Evolutionary conservation across 805 yeast genomes (phyloP), one percentile per base, ranked within the genome.

Genomic region (Metschnikowia arizonensis): DNA sequence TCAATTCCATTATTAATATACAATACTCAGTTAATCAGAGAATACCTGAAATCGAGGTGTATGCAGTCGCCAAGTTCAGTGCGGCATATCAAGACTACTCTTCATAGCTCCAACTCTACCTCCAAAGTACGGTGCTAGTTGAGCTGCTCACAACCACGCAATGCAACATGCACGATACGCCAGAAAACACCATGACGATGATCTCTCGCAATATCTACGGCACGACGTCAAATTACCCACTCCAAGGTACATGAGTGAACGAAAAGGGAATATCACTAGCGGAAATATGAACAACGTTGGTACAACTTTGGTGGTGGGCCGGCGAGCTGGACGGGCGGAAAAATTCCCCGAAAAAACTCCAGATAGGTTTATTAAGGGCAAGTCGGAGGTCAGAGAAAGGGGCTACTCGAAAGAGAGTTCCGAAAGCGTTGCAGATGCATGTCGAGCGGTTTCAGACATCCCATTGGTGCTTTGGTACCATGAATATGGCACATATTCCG

Each of bases 401-500:
- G 40, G 33, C 2, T 37, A 18, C 14, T 37, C 40, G 15, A 37
- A 37, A 21, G 40, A 26, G 17, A 37, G 40, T 17, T 28, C 40
- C 8, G 40, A 28, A n/a, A 28, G 40, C 18, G 31, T 24, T 8
- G 14, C 39, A 5, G 29, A 11, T n/a, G 31, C 23, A 21, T 21
- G 23, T 15, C 19, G 14, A 11, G 28, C 28, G n/a, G 32, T 39
- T n/a, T 12, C 34, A 6, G 42, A 39, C 11, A 19, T 39, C 21
- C 23, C 42, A 4, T 21, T 39, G 28, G 28, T 39, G 33, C 63
- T 69, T n/a, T 71, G 81, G 73, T 75, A 86, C 54, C 97, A 90
- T 58, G 96, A 89, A 50, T 54, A 77, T 3, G 65, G 87, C 19
- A 69, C 76, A 0, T 78, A 82, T 1, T 34, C 67, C 1, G 82